Evolutionary conservation across 1,139 yeast genomes (phyloP), one percentile per base, ranked within the genome.

Genomic region (Candida neerlandica): DNA sequence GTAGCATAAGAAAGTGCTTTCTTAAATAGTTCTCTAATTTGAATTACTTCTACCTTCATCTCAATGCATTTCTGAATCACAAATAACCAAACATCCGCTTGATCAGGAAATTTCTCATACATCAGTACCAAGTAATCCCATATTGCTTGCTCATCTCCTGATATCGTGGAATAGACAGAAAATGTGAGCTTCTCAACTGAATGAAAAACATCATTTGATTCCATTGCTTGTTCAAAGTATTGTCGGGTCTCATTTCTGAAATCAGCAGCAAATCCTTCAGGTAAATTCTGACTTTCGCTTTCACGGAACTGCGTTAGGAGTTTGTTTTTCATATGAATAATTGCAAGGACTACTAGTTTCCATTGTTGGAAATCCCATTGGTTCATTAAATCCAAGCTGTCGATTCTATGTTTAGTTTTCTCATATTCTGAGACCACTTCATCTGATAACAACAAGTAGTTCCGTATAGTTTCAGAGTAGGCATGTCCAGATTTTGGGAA

Each of bases 21-120:
- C 10, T 58, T 57, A 46, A 78, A 69, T 1, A 77, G 50, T 2
- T 52, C 56, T 0, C 61, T 49, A 1, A 72, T 65, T 0, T 15
- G 56, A 35, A 47, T 50, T 34, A 53, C 48, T 9, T 58, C 60
- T 11, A 54, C 49, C 51, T 75, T 80, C 63, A 77, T 73, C 5
- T 69, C 66, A 10, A 37, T 29, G 7, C 27, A 45, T 15, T 16
- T 21, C 9, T 39, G 40, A 15, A 66, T 61, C 7, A 75, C 73
- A 47, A 64, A 70, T 6, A 81, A 51, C 87, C 87, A 84, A 10
- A 76, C 69, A 23, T 77, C 82, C 14, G 73, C 61, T 51, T 77
- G 74, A 3, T 58, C 51, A 0, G 62, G 53, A 48, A 69, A 76
- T 0, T 50, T 55, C 3, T 59, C 57, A 4, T 72, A 49, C 29